These are phyloP conservation scores for Setaria viridis DNA, from an alignment of 202 grass and related monocot genomes.

Conservation along the genomic window DNA sequence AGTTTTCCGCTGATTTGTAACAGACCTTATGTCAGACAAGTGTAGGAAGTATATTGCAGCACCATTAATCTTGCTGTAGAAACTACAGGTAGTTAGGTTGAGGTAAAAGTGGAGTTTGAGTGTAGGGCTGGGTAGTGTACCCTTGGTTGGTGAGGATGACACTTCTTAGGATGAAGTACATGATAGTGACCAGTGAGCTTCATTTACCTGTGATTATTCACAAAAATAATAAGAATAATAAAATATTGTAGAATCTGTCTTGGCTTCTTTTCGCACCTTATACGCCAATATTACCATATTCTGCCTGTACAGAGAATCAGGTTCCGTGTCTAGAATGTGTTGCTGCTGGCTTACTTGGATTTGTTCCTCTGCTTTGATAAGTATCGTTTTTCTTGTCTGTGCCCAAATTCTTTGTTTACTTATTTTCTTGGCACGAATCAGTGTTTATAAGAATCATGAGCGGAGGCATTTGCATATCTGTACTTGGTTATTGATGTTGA, in stretches of 20 bases:
- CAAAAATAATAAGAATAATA: conserved; percentile 34
- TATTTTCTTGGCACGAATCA: neutral
- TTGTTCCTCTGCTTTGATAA: neutral
- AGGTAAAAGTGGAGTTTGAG: conserved; percentile 44
- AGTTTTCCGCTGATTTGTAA: conserved; percentile 30
- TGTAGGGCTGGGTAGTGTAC: conserved; percentile 38
- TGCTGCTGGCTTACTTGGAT: conserved; percentile 14
- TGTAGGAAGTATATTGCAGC: conserved; percentile 28
- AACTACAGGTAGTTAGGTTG: conserved; percentile 56
- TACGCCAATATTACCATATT: conserved; percentile 7
- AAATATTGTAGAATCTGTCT: conserved; percentile 26
- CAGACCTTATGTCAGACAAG: conserved; percentile 22
- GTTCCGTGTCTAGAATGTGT: conserved; percentile 19
- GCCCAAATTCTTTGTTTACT: conserved; percentile 14
- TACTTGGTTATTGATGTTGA: conserved; percentile 3
- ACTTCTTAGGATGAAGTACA: conserved; percentile 53
- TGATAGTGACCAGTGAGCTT: conserved; percentile 51
- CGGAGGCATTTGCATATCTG: neutral
- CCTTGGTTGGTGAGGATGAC: conserved; percentile 44
- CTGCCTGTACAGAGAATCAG: conserved; percentile 21
- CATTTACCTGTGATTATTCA: conserved; percentile 57
- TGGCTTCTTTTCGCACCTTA: conserved; percentile 14
- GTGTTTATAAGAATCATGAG: neutral
- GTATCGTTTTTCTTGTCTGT: neutral
- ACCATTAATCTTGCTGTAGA: conserved; percentile 50